These are phyloP conservation scores for Aurantiochytrium sp. DNA, from an alignment of 108 stramenopile species.

Conservation along the genomic window DNA sequence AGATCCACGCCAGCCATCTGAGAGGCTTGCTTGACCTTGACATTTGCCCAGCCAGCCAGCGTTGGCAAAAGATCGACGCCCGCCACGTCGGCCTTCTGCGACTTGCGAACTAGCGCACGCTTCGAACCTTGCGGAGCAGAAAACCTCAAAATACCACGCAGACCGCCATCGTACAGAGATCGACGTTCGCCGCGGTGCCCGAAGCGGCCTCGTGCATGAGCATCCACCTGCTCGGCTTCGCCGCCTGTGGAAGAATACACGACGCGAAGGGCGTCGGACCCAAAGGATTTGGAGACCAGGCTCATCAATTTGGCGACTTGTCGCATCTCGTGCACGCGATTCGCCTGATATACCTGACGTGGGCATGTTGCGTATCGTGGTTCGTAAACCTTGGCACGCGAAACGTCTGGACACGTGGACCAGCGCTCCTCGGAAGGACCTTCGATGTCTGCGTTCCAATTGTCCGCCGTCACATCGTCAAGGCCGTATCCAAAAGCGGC, in stretches of 20 bases:
- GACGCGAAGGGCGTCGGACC: neutral
- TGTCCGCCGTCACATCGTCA: neutral
- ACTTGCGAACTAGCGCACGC: neutral
- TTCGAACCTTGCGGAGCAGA: neutral
- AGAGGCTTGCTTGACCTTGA: neutral
- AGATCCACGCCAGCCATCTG: neutral
- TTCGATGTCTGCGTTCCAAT: neutral
- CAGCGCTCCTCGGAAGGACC: neutral
- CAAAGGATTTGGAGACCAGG: neutral
- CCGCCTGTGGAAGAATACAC: neutral
- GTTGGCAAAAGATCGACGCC: neutral
- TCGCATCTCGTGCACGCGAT: neutral
- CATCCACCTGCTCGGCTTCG: neutral
- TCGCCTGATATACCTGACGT: neutral
- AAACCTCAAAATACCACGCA: neutral
- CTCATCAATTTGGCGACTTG: neutral
- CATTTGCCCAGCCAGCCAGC: neutral
- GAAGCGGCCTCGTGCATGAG: neutral
- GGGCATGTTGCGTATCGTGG: neutral
- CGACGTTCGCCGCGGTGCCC: neutral
- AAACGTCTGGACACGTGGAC: neutral
- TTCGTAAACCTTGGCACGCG: neutral
- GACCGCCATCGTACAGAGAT: slow-evolving; percentile 9
- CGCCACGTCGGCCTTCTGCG: neutral
- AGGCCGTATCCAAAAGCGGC: neutral